These are phyloP conservation scores for Ogataea saltuana DNA, from an alignment of 805 yeast species.

Conservation along the genomic window DNA sequence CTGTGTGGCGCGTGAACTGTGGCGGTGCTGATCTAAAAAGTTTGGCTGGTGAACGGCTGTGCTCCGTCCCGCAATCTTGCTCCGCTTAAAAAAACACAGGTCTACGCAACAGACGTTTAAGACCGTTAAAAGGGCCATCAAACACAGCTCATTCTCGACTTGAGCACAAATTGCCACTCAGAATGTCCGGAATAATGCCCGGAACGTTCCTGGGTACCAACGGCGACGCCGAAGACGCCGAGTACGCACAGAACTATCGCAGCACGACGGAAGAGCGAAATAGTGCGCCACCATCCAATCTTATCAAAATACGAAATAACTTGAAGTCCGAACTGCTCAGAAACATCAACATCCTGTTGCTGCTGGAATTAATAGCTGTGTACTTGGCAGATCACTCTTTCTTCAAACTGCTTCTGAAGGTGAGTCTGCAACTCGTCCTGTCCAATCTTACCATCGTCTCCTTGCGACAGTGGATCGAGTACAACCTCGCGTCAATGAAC, in stretches of 20 bases:
- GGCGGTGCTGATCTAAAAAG: not conserved
- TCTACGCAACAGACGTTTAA: too few relatives aligned
- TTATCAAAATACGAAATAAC: slow-evolving; percentile 21
- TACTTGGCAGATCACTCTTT: slow-evolving; percentile 31
- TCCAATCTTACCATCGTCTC: slow-evolving; percentile 19
- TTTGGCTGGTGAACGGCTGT: not conserved
- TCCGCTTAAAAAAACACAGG: not conserved
- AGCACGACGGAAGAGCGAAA: too few relatives aligned
- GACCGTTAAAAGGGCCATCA: too few relatives aligned
- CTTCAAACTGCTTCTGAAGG: slow-evolving; percentile 23
- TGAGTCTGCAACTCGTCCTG: slow-evolving; percentile 22
- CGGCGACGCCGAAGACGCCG: too few relatives aligned
- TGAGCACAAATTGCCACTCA: slow-evolving; percentile 1
- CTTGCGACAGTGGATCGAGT: slow-evolving; percentile 22
- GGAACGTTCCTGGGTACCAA: too few relatives aligned
- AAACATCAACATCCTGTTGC: slow-evolving; percentile 16
- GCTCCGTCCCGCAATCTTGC: not conserved
- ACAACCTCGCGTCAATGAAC: slow-evolving; percentile 14
- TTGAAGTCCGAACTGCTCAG: slow-evolving; percentile 17
- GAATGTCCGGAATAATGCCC: slow-evolving; percentile 2
- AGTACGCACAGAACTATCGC: too few relatives aligned
- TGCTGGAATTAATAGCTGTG: slow-evolving; percentile 23
- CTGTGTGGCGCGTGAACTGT: not conserved
- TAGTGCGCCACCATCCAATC: too few relatives aligned
- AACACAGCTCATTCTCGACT: too few relatives aligned